phyloP scores from a whole-genome alignment of 495 filamentous ascomycete species.

The Xylaria intraflava region DNA sequence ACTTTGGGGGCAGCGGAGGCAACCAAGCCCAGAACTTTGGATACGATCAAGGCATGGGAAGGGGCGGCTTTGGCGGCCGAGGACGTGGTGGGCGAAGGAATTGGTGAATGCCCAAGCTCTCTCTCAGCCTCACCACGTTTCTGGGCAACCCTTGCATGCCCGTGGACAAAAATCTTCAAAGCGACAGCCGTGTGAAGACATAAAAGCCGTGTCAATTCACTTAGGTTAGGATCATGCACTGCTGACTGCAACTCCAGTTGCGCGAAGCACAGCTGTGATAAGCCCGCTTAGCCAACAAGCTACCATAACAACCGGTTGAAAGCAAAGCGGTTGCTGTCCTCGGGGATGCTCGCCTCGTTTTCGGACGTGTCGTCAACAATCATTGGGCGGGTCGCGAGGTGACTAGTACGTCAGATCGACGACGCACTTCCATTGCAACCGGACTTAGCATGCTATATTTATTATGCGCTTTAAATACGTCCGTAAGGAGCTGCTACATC shows the following conservation, averaged over 20 bases:
- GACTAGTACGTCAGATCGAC: no score
- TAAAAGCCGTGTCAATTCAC: neutral
- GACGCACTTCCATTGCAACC: no score
- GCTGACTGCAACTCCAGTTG: neutral
- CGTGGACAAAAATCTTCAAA: neutral
- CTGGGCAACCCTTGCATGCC: neutral
- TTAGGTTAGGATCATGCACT: neutral
- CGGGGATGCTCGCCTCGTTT: no score
- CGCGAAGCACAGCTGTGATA: no score
- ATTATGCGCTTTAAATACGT: no score
- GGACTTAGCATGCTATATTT: no score
- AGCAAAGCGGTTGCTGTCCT: no score
- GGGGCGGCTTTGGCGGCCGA: slow-evolving; percentile 39
- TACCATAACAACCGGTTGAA: no score
- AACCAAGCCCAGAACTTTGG: slow-evolving; percentile 50
- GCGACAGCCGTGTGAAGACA: neutral
- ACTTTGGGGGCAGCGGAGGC: slow-evolving; percentile 37
- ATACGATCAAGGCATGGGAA: slow-evolving; percentile 49
- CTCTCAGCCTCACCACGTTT: neutral
- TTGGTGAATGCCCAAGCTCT: slow-evolving; percentile 15
- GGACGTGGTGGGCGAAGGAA: slow-evolving; percentile 36
- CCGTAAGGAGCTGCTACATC: no score
- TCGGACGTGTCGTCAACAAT: no score
- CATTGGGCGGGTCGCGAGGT: no score
- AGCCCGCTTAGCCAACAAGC: no score